A percentile compares a stretch with the other conserved stretches of the same genome.
These are phyloP conservation scores for Pythium chondricola DNA, from an alignment of 352 stramenopile genomes.

Conservation along the genomic window DNA sequence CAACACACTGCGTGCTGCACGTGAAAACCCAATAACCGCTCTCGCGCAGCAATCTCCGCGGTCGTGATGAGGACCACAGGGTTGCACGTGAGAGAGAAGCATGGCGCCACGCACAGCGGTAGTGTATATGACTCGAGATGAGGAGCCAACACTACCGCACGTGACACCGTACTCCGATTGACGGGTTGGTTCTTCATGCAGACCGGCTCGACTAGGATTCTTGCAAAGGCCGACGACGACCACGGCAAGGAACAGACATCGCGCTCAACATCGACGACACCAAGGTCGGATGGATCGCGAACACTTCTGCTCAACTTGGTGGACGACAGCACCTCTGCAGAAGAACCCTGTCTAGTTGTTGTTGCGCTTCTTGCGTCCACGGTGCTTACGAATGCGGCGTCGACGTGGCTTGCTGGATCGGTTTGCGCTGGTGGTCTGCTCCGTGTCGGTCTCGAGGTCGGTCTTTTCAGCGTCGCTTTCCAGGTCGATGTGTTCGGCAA, in stretches of 20 bases:
- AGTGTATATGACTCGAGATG: slow-evolving; percentile 9
- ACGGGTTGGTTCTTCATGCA: too few relatives aligned
- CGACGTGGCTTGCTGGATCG: slow-evolving; percentile 15
- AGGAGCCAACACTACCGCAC: slow-evolving; percentile 3
- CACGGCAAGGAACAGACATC: too few relatives aligned
- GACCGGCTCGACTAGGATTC: too few relatives aligned
- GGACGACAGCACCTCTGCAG: too few relatives aligned
- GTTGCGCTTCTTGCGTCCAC: slow-evolving; percentile 22
- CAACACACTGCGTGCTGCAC: neutral
- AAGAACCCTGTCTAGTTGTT: slow-evolving; percentile 12
- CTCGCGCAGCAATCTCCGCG: too few relatives aligned
- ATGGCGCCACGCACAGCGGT: too few relatives aligned
- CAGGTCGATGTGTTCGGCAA: neutral
- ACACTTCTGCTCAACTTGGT: too few relatives aligned
- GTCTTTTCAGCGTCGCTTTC: slow-evolving; percentile 15
- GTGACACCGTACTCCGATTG: neutral
- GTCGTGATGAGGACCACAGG: slow-evolving; percentile 18
- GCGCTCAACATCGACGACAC: slow-evolving; percentile 20
- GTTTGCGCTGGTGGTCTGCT: slow-evolving; percentile 5
- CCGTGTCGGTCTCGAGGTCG: slow-evolving; percentile 17
- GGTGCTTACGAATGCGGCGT: slow-evolving; percentile 23
- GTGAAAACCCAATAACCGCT: too few relatives aligned
- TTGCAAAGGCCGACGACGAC: too few relatives aligned
- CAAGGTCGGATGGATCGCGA: slow-evolving; percentile 19
- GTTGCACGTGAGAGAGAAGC: neutral